Evolutionary conservation across 106 monocot species (phyloP).

Genomic region (Dioscorea zingiberensis): DNA sequence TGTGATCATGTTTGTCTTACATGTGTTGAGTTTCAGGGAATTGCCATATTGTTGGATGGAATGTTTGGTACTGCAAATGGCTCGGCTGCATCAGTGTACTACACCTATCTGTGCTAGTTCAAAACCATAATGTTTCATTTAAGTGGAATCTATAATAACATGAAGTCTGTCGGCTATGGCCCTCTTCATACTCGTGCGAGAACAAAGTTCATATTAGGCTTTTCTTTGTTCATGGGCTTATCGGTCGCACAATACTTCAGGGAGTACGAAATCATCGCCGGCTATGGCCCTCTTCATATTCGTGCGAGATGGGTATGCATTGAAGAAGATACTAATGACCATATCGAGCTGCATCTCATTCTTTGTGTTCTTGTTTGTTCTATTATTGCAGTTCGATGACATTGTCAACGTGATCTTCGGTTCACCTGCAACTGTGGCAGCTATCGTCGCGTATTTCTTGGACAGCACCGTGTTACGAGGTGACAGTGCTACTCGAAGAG

Average conservation of each 20-base stretch:
- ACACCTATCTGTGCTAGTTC: constrained; percentile 1
- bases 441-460: constrained; percentile 62
- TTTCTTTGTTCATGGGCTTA: too few relatives aligned
- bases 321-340: too few relatives aligned
- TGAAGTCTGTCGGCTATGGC: too few relatives aligned
- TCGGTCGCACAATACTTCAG: constrained; percentile 65
- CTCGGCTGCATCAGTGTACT: constrained; percentile 81
- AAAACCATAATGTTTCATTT: not conserved
- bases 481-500: constrained; percentile 70
- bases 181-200: too few relatives aligned
- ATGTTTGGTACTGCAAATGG: constrained; percentile 81
- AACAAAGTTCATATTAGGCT: constrained; percentile 62
- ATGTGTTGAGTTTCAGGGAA: constrained; percentile 41
- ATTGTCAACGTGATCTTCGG: too few relatives aligned
- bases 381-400: too few relatives aligned
- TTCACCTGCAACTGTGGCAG: constrained; percentile 67
- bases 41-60: constrained; percentile 73
- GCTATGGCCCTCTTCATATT: constrained; percentile 69
- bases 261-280: constrained; percentile 37
- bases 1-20: not conserved
- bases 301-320: constrained; percentile 52
- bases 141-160: not conserved
- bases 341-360: too few relatives aligned
- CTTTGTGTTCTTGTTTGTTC: too few relatives aligned
- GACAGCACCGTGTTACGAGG: constrained; percentile 38